Conservation (phyloP, 768 basidiomycete species). For the Amanita pseudoporphyria region DNA sequence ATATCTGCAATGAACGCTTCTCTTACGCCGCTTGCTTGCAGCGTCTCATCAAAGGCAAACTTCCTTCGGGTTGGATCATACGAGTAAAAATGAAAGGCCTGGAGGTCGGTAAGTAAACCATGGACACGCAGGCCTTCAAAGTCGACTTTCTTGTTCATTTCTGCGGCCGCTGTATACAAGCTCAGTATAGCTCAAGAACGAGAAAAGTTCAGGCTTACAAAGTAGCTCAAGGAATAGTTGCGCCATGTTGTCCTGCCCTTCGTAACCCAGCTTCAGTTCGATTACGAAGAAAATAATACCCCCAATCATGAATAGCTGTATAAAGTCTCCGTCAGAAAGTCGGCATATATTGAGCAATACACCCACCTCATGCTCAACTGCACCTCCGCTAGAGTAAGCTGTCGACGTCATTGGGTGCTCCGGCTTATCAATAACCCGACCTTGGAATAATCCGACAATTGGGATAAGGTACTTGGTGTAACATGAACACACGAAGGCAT, state of each 20-base stretch:
- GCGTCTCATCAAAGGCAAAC: conserved; percentile 10
- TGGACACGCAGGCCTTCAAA: conserved; percentile 9
- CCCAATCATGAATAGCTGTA: conserved; percentile 11
- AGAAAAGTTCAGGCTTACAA: conserved; percentile 7
- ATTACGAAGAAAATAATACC: conserved; percentile 14
- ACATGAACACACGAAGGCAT: background rate
- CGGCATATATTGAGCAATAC: background rate
- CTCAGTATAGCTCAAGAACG: conserved; percentile 2
- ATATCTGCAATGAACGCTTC: conserved; percentile 9
- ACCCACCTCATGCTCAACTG: conserved; percentile 11
- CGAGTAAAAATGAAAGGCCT: conserved; percentile 10
- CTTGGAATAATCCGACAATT: conserved; percentile 12
- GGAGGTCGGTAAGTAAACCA: conserved; percentile 11
- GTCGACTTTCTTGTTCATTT: conserved; percentile 4
- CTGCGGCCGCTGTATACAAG: conserved; percentile 8
- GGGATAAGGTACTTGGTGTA: conserved; percentile 10
- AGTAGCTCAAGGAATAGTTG: conserved; percentile 11
- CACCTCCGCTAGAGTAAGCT: conserved; percentile 9
- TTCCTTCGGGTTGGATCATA: conserved; percentile 9
- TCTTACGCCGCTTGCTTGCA: conserved; percentile 8
- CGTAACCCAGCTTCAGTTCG: conserved; percentile 15
- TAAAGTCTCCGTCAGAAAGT: background rate
- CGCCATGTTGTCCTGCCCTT: conserved; percentile 6
- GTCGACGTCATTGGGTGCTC: conserved; percentile 8
- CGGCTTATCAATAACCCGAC: conserved; percentile 10